phyloP scores from a whole-genome alignment of 441 rosid species.

The Erodium texanum region DNA sequence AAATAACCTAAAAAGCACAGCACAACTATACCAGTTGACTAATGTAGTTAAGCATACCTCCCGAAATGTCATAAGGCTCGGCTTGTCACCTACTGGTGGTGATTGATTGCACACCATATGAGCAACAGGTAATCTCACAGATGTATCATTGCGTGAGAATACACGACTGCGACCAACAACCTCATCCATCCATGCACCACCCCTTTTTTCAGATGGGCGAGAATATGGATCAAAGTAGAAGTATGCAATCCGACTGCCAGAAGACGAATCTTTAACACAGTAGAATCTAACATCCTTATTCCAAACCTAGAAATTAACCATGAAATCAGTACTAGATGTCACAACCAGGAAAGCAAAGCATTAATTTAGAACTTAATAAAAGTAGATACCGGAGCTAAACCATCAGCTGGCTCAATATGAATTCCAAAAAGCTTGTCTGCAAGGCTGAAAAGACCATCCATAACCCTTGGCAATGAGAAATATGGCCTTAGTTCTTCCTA shows the following conservation, averaged over 20 bases:
- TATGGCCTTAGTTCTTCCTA: constrained; percentile 89
- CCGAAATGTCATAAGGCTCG: constrained; percentile 91
- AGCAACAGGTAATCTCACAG: constrained; percentile 74
- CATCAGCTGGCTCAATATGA: constrained; percentile 72
- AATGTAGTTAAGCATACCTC: constrained; percentile 43
- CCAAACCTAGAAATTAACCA: constrained; percentile 59
- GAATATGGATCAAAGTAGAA: constrained; percentile 94
- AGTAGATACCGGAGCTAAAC: constrained; percentile 67
- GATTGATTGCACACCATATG: constrained; percentile 96
- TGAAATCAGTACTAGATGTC: constrained; percentile 8
- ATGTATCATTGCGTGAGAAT: constrained; percentile 54
- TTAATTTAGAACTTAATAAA: constrained; percentile 10
- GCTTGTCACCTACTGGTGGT: constrained; percentile 91
- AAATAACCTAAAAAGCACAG: no score
- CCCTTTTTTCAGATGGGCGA: constrained; percentile 84
- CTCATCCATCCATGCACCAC: constrained; percentile 96
- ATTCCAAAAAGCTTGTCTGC: constrained; percentile 65
- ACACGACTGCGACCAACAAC: constrained; percentile 72
- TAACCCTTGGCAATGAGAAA: constrained; percentile 86
- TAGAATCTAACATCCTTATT: constrained; percentile 72
- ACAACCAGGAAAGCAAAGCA: constrained; percentile 15
- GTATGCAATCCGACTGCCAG: constrained; percentile 62
- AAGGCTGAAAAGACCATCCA: constrained; percentile 82
- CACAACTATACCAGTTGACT: no score
- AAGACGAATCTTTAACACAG: constrained; percentile 59